Conservation (phyloP, 345 rosid genomes). For the Populus deltoides region DNA sequence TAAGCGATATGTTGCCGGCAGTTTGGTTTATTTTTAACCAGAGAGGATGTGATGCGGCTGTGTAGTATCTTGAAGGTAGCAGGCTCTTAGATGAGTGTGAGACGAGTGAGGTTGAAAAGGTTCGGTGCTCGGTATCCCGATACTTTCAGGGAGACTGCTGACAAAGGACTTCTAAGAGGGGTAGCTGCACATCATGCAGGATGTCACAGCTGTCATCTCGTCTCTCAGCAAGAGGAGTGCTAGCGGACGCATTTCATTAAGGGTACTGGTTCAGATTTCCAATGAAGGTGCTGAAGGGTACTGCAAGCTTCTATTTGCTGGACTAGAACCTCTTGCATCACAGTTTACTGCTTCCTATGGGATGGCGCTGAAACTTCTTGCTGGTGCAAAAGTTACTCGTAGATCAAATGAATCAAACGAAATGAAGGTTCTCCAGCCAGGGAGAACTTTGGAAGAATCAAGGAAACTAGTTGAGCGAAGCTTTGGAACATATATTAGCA, state of each 20-base stretch:
- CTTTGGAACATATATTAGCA: slow-evolving; percentile 92
- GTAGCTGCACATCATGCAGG: slow-evolving; percentile 99
- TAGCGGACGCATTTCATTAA: slow-evolving; percentile 62
- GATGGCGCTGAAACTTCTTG: slow-evolving; percentile 90
- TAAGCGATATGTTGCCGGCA: slow-evolving; percentile 84
- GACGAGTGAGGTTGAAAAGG: slow-evolving; percentile 78
- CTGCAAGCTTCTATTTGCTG: slow-evolving; percentile 81
- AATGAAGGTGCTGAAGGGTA: slow-evolving; percentile 93
- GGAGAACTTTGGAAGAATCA: slow-evolving; percentile 88
- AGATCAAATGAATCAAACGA: slow-evolving; percentile 51
- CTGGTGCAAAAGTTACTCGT: slow-evolving; percentile 68
- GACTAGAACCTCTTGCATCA: slow-evolving; percentile 85
- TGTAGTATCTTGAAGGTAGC: slow-evolving; percentile 74
- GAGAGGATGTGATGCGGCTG: slow-evolving; percentile 95
- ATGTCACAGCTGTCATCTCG: slow-evolving; percentile 86
- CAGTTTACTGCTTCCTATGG: slow-evolving; percentile 98
- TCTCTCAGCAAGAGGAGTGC: slow-evolving; percentile 73
- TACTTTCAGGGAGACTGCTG: slow-evolving; percentile 83
- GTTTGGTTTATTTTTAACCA: slow-evolving; percentile 94
- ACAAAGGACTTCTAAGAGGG: slow-evolving; percentile 78
- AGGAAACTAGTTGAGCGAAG: slow-evolving; percentile 88
- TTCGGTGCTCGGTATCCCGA: slow-evolving; percentile 83
- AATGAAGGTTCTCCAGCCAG: slow-evolving; percentile 49
- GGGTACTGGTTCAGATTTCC: slow-evolving; percentile 73
- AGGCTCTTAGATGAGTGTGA: slow-evolving; percentile 79